Evolutionary conservation across 129 eudicot genomes (phyloP).

Genomic region (Tanacetum coccineum): DNA sequence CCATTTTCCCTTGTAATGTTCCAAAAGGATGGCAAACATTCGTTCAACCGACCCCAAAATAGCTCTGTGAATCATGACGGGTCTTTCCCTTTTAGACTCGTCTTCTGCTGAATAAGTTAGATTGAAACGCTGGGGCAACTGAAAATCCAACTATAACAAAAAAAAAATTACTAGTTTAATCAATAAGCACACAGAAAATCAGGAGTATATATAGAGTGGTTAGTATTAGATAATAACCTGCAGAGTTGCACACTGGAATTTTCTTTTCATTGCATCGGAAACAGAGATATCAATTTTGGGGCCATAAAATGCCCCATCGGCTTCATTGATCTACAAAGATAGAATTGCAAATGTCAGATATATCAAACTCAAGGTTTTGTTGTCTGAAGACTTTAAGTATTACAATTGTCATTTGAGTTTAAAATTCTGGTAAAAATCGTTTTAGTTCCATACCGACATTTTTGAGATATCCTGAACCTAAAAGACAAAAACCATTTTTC

Average conservation of each 20-base stretch:
- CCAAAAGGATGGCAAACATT: slow-evolving; percentile 93
- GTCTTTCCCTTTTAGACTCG: slow-evolving; percentile 78
- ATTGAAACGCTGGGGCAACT: slow-evolving; percentile 77
- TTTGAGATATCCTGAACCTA: too few relatives aligned
- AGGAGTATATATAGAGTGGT: neutral
- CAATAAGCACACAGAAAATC: neutral
- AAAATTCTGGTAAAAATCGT: too few relatives aligned
- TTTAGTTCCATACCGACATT: too few relatives aligned
- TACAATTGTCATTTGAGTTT: too few relatives aligned
- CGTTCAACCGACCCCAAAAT: slow-evolving; percentile 94
- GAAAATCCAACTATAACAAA: slow-evolving; percentile 77
- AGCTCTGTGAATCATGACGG: slow-evolving; percentile 96
- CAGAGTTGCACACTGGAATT: slow-evolving; percentile 92
- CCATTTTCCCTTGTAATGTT: slow-evolving; percentile 97
- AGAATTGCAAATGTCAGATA: neutral
- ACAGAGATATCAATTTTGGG: slow-evolving; percentile 97
- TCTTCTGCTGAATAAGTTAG: slow-evolving; percentile 79
- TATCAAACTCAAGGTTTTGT: neutral
- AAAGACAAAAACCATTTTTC: too few relatives aligned
- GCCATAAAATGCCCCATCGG: slow-evolving; percentile 97
- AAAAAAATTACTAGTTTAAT: slow-evolving; percentile 11
- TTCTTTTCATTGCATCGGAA: slow-evolving; percentile 90
- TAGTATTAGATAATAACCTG: slow-evolving; percentile 49
- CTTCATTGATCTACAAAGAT: slow-evolving; percentile 66
- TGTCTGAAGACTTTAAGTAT: too few relatives aligned